phyloP scores from a whole-genome alignment of 2,329 filamentous ascomycete genomes.

The Fusarium goolgardi region DNA sequence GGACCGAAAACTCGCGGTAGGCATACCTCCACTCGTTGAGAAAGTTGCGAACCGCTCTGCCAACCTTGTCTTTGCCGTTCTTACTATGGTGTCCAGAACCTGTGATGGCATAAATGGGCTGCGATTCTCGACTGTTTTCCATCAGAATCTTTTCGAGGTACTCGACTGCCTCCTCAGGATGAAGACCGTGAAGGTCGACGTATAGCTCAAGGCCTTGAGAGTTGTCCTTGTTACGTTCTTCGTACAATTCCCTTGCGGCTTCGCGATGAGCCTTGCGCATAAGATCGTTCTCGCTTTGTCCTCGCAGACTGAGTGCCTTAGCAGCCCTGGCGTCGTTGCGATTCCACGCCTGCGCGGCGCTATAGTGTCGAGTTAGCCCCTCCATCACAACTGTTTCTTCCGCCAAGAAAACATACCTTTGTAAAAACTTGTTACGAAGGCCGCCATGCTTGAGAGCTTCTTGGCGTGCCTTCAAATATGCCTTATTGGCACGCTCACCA shows the following conservation, averaged over 20 bases:
- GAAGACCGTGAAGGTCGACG: constrained; percentile 97
- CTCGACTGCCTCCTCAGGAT: constrained; percentile 95
- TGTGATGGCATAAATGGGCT: constrained; percentile 93
- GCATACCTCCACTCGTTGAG: constrained; percentile 96
- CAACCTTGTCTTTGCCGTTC: constrained; percentile 98
- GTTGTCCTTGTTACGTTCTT: constrained; percentile 85
- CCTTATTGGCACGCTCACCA: constrained; percentile 88
- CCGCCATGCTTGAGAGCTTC: constrained; percentile 98
- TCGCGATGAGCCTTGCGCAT: constrained; percentile 98
- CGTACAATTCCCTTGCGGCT: constrained; percentile 90
- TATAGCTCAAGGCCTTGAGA: constrained; percentile 78
- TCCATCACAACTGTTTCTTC: not conserved
- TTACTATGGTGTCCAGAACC: constrained; percentile 98
- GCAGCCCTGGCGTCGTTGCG: constrained; percentile 96
- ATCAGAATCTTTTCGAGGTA: constrained; percentile 90
- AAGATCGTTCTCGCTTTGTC: constrained; percentile 94
- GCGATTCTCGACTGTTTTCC: constrained; percentile 78
- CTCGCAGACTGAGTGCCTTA: constrained; percentile 91
- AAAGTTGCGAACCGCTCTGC: constrained; percentile 90
- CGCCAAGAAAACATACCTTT: constrained; percentile 71
- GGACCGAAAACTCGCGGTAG: constrained; percentile 95
- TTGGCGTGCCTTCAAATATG: constrained; percentile 92
- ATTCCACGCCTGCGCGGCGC: constrained; percentile 98
- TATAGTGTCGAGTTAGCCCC: constrained; percentile 51
- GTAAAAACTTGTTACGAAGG: constrained; percentile 94